phyloP scores from a whole-genome alignment of 2,329 filamentous ascomycete species.

The Alternaria ethzedia region DNA sequence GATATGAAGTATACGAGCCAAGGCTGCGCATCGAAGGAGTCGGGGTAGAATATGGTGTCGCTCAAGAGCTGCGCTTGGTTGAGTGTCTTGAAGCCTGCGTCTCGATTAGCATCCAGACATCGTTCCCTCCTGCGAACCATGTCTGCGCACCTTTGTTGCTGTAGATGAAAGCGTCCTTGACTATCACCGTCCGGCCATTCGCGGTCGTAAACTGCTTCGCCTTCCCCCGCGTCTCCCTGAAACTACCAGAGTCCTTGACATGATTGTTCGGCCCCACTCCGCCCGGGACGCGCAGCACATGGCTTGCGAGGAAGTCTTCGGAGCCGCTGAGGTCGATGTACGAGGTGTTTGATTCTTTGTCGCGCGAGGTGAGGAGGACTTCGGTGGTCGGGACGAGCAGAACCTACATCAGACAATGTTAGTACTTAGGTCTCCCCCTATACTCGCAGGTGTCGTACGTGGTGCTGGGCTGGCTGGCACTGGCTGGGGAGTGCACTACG shows the following conservation, averaged over 20 bases:
- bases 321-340: constrained; percentile 83
- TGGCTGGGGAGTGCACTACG: constrained; percentile 90
- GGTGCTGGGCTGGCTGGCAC: constrained; percentile 89
- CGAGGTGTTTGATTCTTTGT: constrained; percentile 79
- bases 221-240: constrained; percentile 89
- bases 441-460: constrained; percentile 59
- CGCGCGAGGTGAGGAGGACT: constrained; percentile 84
- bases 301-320: constrained; percentile 95
- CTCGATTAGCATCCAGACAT: constrained; percentile 19
- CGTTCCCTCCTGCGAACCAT: not conserved
- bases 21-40: constrained; percentile 85
- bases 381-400: constrained; percentile 94
- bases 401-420: constrained; percentile 56
- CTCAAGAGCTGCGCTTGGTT: constrained; percentile 86
- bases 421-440: not conserved
- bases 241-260: constrained; percentile 58
- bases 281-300: constrained; percentile 85
- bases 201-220: constrained; percentile 92
- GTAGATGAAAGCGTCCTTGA: constrained; percentile 92
- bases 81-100: constrained; percentile 82
- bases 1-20: constrained; percentile 98
- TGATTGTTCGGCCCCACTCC: constrained; percentile 54
- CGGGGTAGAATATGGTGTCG: constrained; percentile 87
- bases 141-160: constrained; percentile 82
- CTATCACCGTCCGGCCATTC: constrained; percentile 90